Conservation (phyloP, 805 yeast species). For the Kluyveromyces siamensis region DNA sequence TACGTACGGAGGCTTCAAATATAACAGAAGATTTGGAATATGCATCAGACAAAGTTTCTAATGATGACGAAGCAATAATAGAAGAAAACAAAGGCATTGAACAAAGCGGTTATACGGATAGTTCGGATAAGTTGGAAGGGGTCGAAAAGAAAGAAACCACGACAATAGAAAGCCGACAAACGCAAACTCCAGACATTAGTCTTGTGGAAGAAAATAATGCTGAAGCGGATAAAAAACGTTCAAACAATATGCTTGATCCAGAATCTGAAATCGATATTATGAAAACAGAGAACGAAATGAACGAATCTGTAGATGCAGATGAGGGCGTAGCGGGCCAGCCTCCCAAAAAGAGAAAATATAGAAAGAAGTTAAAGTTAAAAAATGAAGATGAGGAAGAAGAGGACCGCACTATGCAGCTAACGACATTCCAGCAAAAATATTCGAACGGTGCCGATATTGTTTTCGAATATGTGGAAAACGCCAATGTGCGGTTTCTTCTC, state of each 20-base stretch:
- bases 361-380: constrained; percentile 6
- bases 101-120: background rate
- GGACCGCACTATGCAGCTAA: constrained; percentile 46
- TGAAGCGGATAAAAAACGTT: background rate
- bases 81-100: background rate
- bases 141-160: background rate
- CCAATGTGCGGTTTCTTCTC: constrained; percentile 60
- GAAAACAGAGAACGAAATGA: constrained; percentile 5
- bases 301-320: constrained; percentile 8
- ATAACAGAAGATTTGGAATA: background rate
- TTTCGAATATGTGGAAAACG: constrained; percentile 77
- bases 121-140: background rate
- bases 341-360: constrained; percentile 7
- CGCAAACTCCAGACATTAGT: background rate
- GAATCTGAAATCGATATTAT: background rate
- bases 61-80: background rate
- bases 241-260: background rate
- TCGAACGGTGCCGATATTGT: constrained; percentile 61
- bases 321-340: background rate
- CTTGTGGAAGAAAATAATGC: background rate
- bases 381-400: constrained; percentile 12
- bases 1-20: background rate
- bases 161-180: background rate
- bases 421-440: constrained; percentile 72
- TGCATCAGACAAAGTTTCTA: background rate